Conservation (phyloP, 164 flowering plant species). For the Akebia trifoliata region DNA sequence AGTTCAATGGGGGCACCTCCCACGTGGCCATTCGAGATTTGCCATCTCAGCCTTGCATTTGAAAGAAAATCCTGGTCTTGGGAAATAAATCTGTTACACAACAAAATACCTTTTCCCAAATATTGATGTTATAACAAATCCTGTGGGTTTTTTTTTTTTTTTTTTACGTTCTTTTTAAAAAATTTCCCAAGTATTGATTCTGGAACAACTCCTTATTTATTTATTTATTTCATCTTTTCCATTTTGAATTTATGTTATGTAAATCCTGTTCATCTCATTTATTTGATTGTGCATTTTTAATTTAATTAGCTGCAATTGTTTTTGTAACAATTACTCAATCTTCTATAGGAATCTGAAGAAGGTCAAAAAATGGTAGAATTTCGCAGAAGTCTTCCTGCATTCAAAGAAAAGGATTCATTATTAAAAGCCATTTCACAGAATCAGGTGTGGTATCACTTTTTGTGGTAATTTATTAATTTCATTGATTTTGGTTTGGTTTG, state of each 20-base stretch:
- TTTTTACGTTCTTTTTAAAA: no score
- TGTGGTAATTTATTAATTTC: background rate
- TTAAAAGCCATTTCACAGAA: conserved; percentile 56
- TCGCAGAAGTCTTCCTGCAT: conserved; percentile 76
- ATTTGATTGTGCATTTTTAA: background rate
- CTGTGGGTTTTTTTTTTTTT: no score
- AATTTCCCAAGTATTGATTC: no score
- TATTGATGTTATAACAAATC: no score
- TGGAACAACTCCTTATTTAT: background rate
- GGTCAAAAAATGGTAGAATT: conserved; percentile 73
- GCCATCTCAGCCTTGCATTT: no score
- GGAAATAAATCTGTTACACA: no score
- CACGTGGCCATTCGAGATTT: no score
- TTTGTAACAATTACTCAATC: conserved; percentile 1
- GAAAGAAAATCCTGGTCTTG: no score
- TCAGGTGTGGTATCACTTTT: conserved; percentile 48
- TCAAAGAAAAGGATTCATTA: conserved; percentile 72
- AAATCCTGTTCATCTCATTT: background rate
- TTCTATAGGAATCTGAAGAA: conserved; percentile 64
- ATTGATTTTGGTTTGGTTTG: background rate
- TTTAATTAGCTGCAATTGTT: background rate
- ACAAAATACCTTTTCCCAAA: no score
- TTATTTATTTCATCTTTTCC: background rate
- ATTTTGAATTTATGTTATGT: background rate
- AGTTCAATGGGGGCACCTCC: no score